phyloP scores from a whole-genome alignment of 2,329 filamentous ascomycete species.

The Penicillium griseofulvum region DNA sequence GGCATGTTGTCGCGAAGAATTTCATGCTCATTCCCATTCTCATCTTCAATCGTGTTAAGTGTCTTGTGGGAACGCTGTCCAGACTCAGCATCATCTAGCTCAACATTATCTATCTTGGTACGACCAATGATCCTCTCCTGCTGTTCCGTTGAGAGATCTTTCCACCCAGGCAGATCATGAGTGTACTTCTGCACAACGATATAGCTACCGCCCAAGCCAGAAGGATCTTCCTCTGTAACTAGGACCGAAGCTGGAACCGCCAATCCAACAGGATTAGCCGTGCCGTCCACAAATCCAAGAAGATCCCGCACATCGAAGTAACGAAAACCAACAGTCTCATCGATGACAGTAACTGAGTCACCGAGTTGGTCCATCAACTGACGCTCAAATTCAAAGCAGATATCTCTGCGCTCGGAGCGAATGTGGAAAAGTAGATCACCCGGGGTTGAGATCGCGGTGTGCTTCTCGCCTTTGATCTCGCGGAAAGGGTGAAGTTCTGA shows the following conservation, averaged over 20 bases:
- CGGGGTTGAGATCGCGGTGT: slow-evolving; percentile 55
- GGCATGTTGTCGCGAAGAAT: slow-evolving; percentile 62
- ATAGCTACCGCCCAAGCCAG: slow-evolving; percentile 53
- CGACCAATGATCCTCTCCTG: slow-evolving; percentile 59
- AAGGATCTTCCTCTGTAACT: slow-evolving; percentile 44
- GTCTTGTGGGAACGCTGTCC: slow-evolving; percentile 56
- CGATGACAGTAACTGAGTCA: slow-evolving; percentile 48
- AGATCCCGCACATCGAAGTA: slow-evolving; percentile 61
- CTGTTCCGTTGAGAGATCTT: slow-evolving; percentile 46
- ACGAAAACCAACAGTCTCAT: slow-evolving; percentile 57
- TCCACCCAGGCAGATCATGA: slow-evolving; percentile 53
- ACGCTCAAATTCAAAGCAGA: slow-evolving; percentile 59
- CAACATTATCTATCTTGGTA: slow-evolving; percentile 58
- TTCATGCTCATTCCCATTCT: slow-evolving; percentile 50
- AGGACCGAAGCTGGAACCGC: slow-evolving; percentile 47
- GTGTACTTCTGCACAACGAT: slow-evolving; percentile 60
- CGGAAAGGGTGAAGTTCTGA: slow-evolving; percentile 53
- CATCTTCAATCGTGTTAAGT: slow-evolving; percentile 54
- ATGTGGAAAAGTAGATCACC: slow-evolving; percentile 61
- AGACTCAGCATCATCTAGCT: slow-evolving; percentile 52
- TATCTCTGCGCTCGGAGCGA: slow-evolving; percentile 54
- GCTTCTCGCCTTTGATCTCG: slow-evolving; percentile 47
- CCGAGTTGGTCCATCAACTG: slow-evolving; percentile 53
- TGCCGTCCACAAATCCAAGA: slow-evolving; percentile 60
- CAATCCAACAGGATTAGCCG: slow-evolving; percentile 55